Evolutionary conservation across 306 rosid genomes (phyloP), one percentile per base, ranked within the genome.

Genomic region (Fragaria iinumae): DNA sequence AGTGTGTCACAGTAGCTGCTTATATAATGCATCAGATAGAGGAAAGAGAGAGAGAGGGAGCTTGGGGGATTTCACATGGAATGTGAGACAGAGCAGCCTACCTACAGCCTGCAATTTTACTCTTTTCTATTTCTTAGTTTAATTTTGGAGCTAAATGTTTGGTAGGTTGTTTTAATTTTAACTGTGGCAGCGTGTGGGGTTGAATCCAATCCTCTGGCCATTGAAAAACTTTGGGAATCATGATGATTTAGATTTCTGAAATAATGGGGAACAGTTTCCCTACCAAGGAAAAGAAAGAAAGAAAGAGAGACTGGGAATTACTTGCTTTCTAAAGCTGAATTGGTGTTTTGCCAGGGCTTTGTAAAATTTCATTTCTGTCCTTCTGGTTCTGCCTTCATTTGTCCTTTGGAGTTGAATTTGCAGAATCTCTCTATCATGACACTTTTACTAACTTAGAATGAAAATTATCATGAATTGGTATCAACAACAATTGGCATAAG

Each of bases 131-230:
- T 21, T 14, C 12, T 32, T 44, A 50, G 55, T 75, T 71, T 52
- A 47, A n/a, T 32, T 52, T 44, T 29, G 2, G 27, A 60, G 52
- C 50, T 65, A 34, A 57, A 59, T 2, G 41, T 45, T 75, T 44
- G 43, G 72, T 72, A 74, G 70, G 72, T 49, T 38, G 48, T 13
- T 29, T 79, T 77, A 34, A 52, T 83, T 80, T 73, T 27, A 45
- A 57, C 82, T 17, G 72, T 44, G 77, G 43, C 41, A 14, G 67
- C 87, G 59, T 85, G 90, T 81, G 87, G 90, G 89, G 83, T 70
- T 81, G 83, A 83, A 29, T 85, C 84, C 45, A 59, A 77, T 77
- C 76, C 75, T 59, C 67, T 55, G 73, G 50, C 41, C 67, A 13
- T 79, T 88, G 72, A 20, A 72, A 72, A 73, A 53, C 67, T 84